Percentiles rank a stretch among this genome's conserved stretches.
Conservation (phyloP, 345 rosid genomes). For the Trapa bicornis region DNA sequence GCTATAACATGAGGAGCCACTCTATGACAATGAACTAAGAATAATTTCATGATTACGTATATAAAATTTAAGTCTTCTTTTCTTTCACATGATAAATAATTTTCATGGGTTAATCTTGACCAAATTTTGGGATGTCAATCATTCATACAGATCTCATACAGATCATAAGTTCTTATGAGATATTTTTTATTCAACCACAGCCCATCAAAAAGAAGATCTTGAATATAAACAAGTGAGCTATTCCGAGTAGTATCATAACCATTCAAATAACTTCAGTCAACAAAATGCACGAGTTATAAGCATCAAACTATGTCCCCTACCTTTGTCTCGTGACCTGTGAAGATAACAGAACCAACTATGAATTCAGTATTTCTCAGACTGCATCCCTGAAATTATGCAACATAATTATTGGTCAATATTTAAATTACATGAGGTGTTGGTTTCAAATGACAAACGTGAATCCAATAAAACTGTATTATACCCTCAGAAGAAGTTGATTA, state of each 20-base stretch:
- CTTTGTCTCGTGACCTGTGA: conserved; percentile 98
- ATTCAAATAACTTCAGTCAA: no score
- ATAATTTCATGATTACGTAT: not conserved
- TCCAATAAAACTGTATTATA: conserved; percentile 24
- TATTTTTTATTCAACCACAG: not conserved
- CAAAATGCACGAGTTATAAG: no score
- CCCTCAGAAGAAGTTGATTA: conserved; percentile 84
- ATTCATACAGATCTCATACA: not conserved
- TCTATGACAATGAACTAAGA: not conserved
- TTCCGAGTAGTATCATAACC: no score
- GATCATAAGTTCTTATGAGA: not conserved
- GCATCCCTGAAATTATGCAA: conserved; percentile 63
- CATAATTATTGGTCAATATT: conserved; percentile 1
- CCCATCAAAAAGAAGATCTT: not conserved
- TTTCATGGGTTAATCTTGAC: not conserved
- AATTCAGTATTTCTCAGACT: conserved; percentile 93
- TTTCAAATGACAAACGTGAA: not conserved
- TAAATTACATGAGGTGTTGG: not conserved
- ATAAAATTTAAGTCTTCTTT: not conserved
- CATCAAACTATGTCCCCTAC: conserved; percentile 20
- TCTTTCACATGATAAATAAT: not conserved
- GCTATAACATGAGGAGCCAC: not conserved
- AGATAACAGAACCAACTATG: conserved; percentile 81
- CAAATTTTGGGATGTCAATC: not conserved
- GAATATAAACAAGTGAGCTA: not conserved